These are phyloP conservation scores for Nakaseomyces sp. DNA, from an alignment of 1,139 yeast genomes.

Conservation along the genomic window DNA sequence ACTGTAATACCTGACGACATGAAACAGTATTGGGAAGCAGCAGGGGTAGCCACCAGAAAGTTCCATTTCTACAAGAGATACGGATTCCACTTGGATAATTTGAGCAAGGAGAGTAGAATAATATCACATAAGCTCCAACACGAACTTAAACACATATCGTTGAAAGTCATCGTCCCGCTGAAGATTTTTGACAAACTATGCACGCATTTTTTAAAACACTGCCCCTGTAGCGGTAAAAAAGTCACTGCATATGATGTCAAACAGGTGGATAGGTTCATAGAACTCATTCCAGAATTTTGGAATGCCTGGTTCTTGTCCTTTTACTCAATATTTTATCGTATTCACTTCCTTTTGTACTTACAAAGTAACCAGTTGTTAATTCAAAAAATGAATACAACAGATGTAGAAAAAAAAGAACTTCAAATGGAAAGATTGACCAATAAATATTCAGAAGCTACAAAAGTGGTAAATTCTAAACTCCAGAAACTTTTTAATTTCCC, in stretches of 20 bases:
- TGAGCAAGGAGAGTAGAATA: neutral
- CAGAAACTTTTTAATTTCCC: neutral
- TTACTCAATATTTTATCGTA: constrained; percentile 1
- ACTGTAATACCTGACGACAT: neutral
- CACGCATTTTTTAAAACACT: constrained; percentile 1
- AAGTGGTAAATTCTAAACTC: neutral
- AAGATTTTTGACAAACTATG: constrained; percentile 3
- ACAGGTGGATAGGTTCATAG: constrained; percentile 2
- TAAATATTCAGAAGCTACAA: neutral
- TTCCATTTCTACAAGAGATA: constrained; percentile 4
- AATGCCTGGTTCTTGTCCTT: constrained; percentile 2
- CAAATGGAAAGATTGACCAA: neutral
- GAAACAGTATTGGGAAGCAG: neutral
- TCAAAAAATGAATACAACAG: neutral
- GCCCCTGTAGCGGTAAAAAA: neutral
- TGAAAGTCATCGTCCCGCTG: neutral
- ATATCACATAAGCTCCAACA: constrained; percentile 2
- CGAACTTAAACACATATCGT: constrained; percentile 1
- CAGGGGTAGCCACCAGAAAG: neutral
- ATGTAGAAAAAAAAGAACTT: neutral
- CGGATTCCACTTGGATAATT: neutral
- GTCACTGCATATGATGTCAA: neutral
- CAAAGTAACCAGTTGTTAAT: neutral
- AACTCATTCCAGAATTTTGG: constrained; percentile 1
- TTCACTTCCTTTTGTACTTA: constrained; percentile 1